Evolutionary conservation across 306 rosid species (phyloP), one percentile per base, ranked within the genome.

Genomic region (Betula pendula): DNA sequence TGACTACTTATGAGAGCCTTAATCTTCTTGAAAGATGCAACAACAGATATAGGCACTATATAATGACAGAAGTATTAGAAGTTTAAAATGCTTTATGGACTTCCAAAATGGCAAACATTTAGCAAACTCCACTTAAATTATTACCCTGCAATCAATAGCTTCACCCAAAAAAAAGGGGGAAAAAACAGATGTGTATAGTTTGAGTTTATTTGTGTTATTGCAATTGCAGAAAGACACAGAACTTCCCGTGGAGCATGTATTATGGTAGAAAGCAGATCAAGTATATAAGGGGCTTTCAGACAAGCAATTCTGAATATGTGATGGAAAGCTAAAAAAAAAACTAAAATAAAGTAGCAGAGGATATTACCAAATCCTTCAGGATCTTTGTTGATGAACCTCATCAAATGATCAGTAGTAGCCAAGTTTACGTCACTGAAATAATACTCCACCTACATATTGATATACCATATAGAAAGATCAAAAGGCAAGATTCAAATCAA

Each of bases 1-100:
- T 92, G 89, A 75, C 88, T 84, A 77, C 70, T 85, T 80, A 88
- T 66, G 25, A 90, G 93, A 75, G 97, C 91, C 89, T 95, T 95
- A 70, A 95, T 95, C 93, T 95, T 95, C 93, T 95, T 95, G 88
- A 95, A 95, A 76, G 97, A 95, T 79, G 97, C 96, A 83, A 95
- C 97, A 79, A 95, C 93, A 70, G 92, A 88, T 79, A 92, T 88
- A 22, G 98, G 98, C 88, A 95, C 98, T 95, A 73, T 79, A 81
- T 6, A 63, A 78, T 81, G 71, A 79, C 60, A 75, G 78, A 68
- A 74, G 47, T 31, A 75, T 80, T 62, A 74, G 81, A 65, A 53
- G 73, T 19, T 68, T 2, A n/a, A 68, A 47, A 77, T 77, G 67
- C 67, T 73, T 58, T 35, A 65, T 68, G 1, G 22, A 51, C 44